Base-by-base conservation (phyloP, 805 yeast species). In the Deakozyma indianensis region DNA sequence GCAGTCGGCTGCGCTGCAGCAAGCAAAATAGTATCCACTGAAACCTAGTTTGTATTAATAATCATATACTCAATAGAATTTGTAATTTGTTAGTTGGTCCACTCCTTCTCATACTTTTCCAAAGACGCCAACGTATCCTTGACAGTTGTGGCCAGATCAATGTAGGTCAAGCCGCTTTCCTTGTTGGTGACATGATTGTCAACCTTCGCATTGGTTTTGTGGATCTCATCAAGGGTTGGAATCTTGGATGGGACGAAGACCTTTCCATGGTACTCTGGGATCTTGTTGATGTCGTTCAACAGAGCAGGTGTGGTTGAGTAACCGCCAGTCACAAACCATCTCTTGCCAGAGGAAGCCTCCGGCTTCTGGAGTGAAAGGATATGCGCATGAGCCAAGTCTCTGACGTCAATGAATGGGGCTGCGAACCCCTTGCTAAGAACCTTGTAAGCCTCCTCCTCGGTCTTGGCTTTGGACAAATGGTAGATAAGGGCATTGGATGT, bases 381-480 rank as follows among this genome's bases (percentile, higher is more conserved):
- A 53, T 78, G 84, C 3, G 79, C 77, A 43, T 56, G 57, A 3
- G 83, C 80, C 29, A 74, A 80, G 54, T 78, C 83, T 54, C 81
- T 67, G 3, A 78, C 82, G 57, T 78, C 82, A 29, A 73, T 32
- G 38, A 11, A 32, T 9, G 38, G 38, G 18, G 5, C 9, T 7
- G 11, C 18, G 5, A 9, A 32, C 5, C 5, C 18, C 9, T 5
- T 32, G 11, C 20, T 5, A 14, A 32, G 18, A 32, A n/a, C 38
- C 18, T 32, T 32, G 18, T 32, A 5, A 4, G 18, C 38, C 11
- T 9, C 38, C 4, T 7, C 38, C 11, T 32, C 18, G 18, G 38
- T 14, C 11, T 14, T n/a, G 4, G 38, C 38, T 5, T 32, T 9
- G 18, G 18, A 14, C 18, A 60, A 42, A 14, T 43, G 47, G 58